Evolutionary conservation across 306 rosid species (phyloP).

Genomic region (Rosa lucieae): DNA sequence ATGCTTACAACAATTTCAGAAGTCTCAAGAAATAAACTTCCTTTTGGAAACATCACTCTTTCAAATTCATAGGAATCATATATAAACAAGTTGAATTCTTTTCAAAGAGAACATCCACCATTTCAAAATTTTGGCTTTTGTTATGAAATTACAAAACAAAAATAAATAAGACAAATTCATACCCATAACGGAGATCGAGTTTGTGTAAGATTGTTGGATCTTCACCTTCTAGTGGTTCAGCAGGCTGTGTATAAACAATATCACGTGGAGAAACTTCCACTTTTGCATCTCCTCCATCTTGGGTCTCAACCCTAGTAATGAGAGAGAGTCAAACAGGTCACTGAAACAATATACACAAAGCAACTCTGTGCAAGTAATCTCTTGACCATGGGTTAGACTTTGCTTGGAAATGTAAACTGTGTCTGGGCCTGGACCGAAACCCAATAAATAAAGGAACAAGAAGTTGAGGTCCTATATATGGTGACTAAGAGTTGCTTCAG

Average conservation of each 20-base stretch:
- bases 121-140: not conserved
- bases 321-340: slow-evolving; percentile 30
- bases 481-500: not conserved
- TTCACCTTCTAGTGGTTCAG: slow-evolving; percentile 70
- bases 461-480: not conserved
- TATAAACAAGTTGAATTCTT: not conserved
- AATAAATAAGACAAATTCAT: slow-evolving; percentile 27
- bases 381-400: not conserved
- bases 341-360: not conserved
- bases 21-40: slow-evolving; percentile 1
- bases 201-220: slow-evolving; percentile 68
- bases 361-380: not conserved
- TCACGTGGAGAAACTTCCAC: slow-evolving; percentile 97
- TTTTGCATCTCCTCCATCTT: slow-evolving; percentile 96
- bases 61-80: not conserved
- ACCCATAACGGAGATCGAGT: slow-evolving; percentile 99
- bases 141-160: not conserved
- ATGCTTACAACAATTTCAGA: not conserved
- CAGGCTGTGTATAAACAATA: slow-evolving; percentile 77
- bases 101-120: not conserved
- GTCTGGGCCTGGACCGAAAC: not conserved
- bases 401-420: not conserved
- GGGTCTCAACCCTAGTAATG: slow-evolving; percentile 85
- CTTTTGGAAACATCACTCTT: not conserved
- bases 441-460: not conserved